phyloP scores from a whole-genome alignment of 1,284 basidiomycete species.

The Malassezia equina region DNA sequence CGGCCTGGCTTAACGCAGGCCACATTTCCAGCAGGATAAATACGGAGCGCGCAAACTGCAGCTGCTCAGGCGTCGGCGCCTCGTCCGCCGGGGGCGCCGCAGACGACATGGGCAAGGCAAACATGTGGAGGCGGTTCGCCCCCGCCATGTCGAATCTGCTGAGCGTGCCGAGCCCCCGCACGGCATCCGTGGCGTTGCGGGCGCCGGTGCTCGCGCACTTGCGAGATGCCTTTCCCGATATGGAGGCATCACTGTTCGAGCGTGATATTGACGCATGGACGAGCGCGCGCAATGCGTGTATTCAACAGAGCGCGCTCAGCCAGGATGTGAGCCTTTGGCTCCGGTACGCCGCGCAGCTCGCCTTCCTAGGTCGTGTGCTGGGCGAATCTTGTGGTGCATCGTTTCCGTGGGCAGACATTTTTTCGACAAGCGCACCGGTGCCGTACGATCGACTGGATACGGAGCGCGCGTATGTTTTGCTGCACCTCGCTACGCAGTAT shows the following conservation, averaged over 20 bases:
- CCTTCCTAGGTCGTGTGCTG: constrained; percentile 1
- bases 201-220: constrained; percentile 61
- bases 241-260: constrained; percentile 80
- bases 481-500: constrained; percentile 29
- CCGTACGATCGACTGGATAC: neutral
- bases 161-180: constrained; percentile 28
- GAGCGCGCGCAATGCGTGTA: constrained; percentile 54
- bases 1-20: constrained; percentile 42
- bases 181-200: constrained; percentile 21
- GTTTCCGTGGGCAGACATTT: constrained; percentile 27
- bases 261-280: constrained; percentile 67
- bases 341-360: constrained; percentile 10
- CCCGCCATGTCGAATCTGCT: constrained; percentile 36
- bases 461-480: constrained; percentile 34
- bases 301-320: constrained; percentile 31
- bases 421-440: neutral
- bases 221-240: constrained; percentile 57
- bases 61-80: constrained; percentile 27
- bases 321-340: neutral
- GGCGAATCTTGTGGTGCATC: constrained; percentile 19
- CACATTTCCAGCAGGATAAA: constrained; percentile 38
- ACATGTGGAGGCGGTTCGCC: neutral
- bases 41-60: constrained; percentile 40
- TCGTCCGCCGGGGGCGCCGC: constrained; percentile 3
- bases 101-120: neutral